Evolutionary conservation across 192 early-diverging fungal genomes (phyloP), one percentile per base, ranked within the genome.

Genomic region (Phlyctochytrium planicorne): DNA sequence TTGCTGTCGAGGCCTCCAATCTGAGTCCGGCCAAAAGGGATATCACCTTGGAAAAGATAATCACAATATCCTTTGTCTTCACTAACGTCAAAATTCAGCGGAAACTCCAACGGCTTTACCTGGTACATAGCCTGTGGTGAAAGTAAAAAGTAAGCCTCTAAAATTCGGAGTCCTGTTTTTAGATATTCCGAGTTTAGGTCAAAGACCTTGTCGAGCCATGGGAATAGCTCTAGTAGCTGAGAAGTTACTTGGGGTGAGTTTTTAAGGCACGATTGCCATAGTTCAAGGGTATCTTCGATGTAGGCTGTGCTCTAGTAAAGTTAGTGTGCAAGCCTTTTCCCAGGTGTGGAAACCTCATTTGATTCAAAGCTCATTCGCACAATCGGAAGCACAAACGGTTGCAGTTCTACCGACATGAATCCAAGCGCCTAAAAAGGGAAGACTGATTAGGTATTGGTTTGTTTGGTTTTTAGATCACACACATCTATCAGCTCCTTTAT

Each of bases 241-340:
- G 76, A 74, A 6, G 82, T 86, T 25, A 80, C 71, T 12, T 68
- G 31, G 0, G 86, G 61, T 0, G 88, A 75, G 71, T 89, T 91
- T 79, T 90, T 89, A 14, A 97, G n/a, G 0, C 88, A 84, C 2
- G 88, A 85, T 47, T 85, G 82, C 95, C 94, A 96, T 17, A 97
- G 80, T 61, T 95, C 93, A n/a, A 96, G 78, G 1, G 87, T 91
- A 64, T 97, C 95, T 66, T 96, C 95, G 29, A 95, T 47, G 80
- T 62, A 97, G 63, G 59, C 94, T 29, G 36, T 37, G 30, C 3
- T 4, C 23, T 32, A 47, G 60, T 14, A 63, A 1, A 27, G 10
- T 25, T 20, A 1, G 6, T n/a, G 50, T 53, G 40, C 1, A 14
- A 62, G 65, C 30, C 32, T 33, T 25, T 34, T 37, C 6, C 65